Evolutionary conservation across 805 yeast species (phyloP).

Genomic region (Zygoascus tannicola): DNA sequence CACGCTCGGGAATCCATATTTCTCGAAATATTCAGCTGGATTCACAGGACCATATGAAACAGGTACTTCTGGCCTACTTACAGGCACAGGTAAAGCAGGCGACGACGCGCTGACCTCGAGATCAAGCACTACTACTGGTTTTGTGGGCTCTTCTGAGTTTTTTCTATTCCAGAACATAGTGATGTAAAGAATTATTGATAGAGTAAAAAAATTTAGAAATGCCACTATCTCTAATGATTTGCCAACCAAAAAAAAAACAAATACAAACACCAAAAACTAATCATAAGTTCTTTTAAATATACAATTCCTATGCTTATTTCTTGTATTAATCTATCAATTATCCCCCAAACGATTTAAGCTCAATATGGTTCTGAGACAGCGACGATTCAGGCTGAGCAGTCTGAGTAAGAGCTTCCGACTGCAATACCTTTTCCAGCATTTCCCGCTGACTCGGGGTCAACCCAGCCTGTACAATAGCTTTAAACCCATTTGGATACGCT

Average conservation of each 20-base stretch:
- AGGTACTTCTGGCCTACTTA: not conserved
- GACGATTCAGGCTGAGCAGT: conserved; percentile 11
- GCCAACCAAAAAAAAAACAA: not conserved
- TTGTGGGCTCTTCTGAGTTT: too few relatives aligned
- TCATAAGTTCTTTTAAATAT: not conserved
- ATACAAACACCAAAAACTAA: not conserved
- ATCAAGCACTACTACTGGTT: not conserved
- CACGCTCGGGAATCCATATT: conserved; percentile 94
- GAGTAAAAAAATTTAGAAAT: too few relatives aligned
- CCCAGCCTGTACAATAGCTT: conserved; percentile 31
- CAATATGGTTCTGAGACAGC: conserved; percentile 32
- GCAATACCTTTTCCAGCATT: conserved; percentile 13
- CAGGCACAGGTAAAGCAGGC: not conserved
- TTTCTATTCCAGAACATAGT: conserved; percentile 5
- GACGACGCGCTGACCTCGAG: not conserved
- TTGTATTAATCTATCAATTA: not conserved
- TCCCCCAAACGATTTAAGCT: conserved; percentile 39
- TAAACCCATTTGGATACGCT: conserved; percentile 27
- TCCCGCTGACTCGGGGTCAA: conserved; percentile 32
- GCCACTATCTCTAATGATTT: too few relatives aligned
- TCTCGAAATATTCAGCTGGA: conserved; percentile 71
- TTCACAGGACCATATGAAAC: conserved; percentile 40
- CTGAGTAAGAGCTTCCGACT: conserved; percentile 6
- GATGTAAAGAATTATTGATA: too few relatives aligned
- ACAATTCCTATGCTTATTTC: not conserved